Base-by-base conservation (phyloP, 2,329 filamentous ascomycete species). In the Fusarium concolor region DNA sequence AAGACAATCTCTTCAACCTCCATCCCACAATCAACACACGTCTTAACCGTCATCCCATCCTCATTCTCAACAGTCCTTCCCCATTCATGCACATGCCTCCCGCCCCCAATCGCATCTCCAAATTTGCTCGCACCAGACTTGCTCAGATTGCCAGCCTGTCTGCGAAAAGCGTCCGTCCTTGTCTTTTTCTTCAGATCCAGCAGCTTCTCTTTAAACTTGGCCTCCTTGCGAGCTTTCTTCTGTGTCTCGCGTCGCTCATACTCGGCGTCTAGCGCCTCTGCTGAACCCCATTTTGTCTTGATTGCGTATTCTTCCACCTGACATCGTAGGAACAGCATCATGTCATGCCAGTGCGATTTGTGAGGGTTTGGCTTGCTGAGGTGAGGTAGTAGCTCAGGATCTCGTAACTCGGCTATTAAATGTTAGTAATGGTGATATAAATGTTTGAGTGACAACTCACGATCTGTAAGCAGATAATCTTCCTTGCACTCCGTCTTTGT, bases 401-500 rank as follows among this genome's bases (percentile, higher is more conserved):
- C 96, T 72, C 91, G 91, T n/a, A 99, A 86, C 78, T 99, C 96
- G 35, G 94, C 92, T 92, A 67, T 11, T 12, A 2, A 2, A 24
- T 52, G 47, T 71, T 33, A 72, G 60, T 18, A 8, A 49, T 37
- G n/a, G 10, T 4, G 5, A n/a, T n/a, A 14, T 10, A 22, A 45
- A 53, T 62, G 29, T 17, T 41, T 17, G 4, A 26, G 18, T 18
- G 11, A 17, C 14, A 18, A 87, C 90, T 82, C 77, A 93, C 90
- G 90, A 75, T 98, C 95, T 3, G 96, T 99, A 42, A 99, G 82
- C 2, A 99, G 86, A 78, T 99, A 99, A 77, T 99, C 96, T 78
- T 97, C 93, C 75, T 90, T 91, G 62, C 92, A 96, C 82, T 99
- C 96, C 58, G 96, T 98, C 84, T 99, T 99, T 2, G 96, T 99